Base-by-base conservation (phyloP, 805 yeast species). In the Saccharomycopsis olivae region DNA sequence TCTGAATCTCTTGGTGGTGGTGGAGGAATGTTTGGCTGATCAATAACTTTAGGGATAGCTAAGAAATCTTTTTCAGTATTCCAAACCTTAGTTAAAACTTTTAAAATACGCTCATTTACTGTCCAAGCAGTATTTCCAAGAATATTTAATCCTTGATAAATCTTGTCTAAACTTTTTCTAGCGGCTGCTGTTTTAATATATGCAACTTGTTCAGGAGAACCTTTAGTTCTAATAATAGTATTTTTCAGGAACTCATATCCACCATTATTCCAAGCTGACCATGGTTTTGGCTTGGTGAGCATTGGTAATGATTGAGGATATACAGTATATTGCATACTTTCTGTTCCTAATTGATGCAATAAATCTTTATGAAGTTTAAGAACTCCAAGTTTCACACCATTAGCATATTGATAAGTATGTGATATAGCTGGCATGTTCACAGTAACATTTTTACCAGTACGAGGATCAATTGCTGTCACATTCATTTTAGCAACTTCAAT, bases 71-170 rank as follows among this genome's bases (percentile, higher is more conserved):
- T 68, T 4, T 95, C 96, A 0, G 78, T 66, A 57, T 92, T 92
- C 98, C 98, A 92, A 43, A 80, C 77, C 44, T 75, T 64, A 3
- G 84, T 71, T 50, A 92, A 69, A 3, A 83, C 68, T 25, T 75
- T 68, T 47, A 85, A 77, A 4, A 92, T 64, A 18, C 63, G 65
- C 38, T 75, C 71, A 56, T 92, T 92, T 25, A 92, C 78, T 1
- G 96, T 82, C 98, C 98, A 92, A 0, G 95, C 70, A 2, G 97
- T 83, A 29, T 68, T 62, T 5, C 97, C 97, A 40, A 89, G 61
- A 11, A 82, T 89, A 54, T 86, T 87, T 44, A 88, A 65, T 3
- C 96, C 97, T 37, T 73, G 70, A 52, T 78, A 82, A 13, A 92
- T 81, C 11, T 66, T 60, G 30, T 73, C 75, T 44, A 92, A 61